Conservation (phyloP, 2,329 filamentous ascomycete genomes). For the Aspergillus proliferans region DNA sequence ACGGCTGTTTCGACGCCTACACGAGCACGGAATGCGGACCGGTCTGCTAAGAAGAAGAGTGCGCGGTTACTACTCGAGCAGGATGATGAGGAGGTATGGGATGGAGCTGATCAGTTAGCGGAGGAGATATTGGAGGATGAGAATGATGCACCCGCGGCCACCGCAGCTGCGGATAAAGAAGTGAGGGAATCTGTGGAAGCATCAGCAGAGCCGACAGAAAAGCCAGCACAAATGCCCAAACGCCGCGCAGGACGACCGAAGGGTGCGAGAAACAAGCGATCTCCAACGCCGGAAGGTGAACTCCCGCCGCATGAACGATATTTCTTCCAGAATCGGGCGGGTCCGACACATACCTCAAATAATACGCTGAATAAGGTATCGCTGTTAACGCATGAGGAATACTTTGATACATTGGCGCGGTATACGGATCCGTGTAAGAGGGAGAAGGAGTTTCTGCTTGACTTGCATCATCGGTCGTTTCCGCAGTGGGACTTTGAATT, state of each 20-base stretch:
- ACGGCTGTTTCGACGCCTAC: conserved; percentile 49
- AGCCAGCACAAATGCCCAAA: conserved; percentile 44
- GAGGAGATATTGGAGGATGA: conserved; percentile 58
- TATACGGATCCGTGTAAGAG: conserved; percentile 62
- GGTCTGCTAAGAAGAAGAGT: conserved; percentile 81
- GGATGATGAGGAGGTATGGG: conserved; percentile 59
- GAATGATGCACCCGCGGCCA: conserved; percentile 20
- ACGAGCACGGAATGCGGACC: conserved; percentile 65
- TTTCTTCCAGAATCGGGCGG: conserved; percentile 85
- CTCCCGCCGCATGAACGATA: conserved; percentile 85
- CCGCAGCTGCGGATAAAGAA: conserved; percentile 16
- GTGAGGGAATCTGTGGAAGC: conserved; percentile 29
- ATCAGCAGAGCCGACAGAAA: conserved; percentile 34
- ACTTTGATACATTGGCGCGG: conserved; percentile 63
- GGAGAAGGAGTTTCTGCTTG: conserved; percentile 65
- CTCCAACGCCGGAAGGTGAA: conserved; percentile 72
- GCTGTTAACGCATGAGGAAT: conserved; percentile 85
- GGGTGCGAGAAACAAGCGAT: conserved; percentile 54
- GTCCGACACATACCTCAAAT: conserved; percentile 74
- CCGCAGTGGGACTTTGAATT: conserved; percentile 92
- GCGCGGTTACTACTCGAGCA: conserved; percentile 69
- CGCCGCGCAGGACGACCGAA: conserved; percentile 53
- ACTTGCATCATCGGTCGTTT: conserved; percentile 74
- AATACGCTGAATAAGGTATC: conserved; percentile 70
- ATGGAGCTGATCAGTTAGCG: conserved; percentile 61